phyloP scores from a whole-genome alignment of 2,329 filamentous ascomycete species.

The Ambrosiella beaveri region DNA sequence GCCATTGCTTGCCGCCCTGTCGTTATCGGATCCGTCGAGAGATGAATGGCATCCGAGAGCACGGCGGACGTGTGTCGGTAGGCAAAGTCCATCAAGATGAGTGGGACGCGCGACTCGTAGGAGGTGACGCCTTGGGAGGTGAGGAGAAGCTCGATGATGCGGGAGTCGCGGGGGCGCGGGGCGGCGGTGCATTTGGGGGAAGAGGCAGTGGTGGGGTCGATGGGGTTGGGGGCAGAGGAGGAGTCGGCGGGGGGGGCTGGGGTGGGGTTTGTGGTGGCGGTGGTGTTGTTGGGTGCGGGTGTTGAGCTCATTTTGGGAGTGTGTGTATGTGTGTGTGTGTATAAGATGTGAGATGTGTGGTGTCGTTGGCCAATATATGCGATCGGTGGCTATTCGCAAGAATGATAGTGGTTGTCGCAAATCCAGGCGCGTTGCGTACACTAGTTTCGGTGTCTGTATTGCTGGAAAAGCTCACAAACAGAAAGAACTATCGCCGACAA shows the following conservation, averaged over 20 bases:
- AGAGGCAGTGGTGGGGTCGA: constrained; percentile 10
- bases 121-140: constrained; percentile 61
- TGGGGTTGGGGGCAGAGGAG: background rate
- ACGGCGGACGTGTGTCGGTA: constrained; percentile 64
- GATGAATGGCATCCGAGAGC: constrained; percentile 52
- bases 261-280: constrained; percentile 15
- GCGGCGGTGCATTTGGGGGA: constrained; percentile 24
- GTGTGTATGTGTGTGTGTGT: background rate
- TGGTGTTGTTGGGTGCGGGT: constrained; percentile 19
- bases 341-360: too few relatives aligned
- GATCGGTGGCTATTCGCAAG: too few relatives aligned
- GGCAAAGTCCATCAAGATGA: constrained; percentile 71
- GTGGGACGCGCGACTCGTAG: constrained; percentile 67
- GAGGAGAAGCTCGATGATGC: constrained; percentile 64
- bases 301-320: constrained; percentile 14
- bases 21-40: constrained; percentile 51
- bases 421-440: background rate
- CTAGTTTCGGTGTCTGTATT: too few relatives aligned
- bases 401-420: background rate
- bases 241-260: constrained; percentile 14
- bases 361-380: too few relatives aligned
- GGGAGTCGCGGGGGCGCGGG: constrained; percentile 56
- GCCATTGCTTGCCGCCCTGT: constrained; percentile 32
- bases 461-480: background rate
- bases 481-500: background rate